A percentile compares a stretch with the other conserved stretches of the same genome.
These are phyloP conservation scores for Talaromyces rugulosus DNA, from an alignment of 2,329 filamentous ascomycete species.

Conservation along the genomic window DNA sequence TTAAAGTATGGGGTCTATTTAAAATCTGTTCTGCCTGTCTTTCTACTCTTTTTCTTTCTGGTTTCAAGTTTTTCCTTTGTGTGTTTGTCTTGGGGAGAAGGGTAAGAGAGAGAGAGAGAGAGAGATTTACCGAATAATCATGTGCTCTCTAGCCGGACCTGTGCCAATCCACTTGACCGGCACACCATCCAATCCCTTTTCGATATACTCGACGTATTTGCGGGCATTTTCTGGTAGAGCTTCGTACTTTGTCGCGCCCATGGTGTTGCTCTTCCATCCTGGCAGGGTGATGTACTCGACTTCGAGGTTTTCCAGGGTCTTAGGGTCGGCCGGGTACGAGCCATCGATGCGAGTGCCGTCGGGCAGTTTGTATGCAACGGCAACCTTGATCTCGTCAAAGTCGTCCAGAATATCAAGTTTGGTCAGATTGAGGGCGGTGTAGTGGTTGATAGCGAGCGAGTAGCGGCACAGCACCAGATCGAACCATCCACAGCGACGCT, in stretches of 20 bases:
- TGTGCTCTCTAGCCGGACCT: constrained; percentile 57
- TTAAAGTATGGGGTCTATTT: background rate
- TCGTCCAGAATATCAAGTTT: constrained; percentile 63
- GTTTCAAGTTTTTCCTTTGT: background rate
- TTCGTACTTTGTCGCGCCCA: constrained; percentile 53
- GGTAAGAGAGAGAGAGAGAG: background rate
- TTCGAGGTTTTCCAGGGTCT: constrained; percentile 50
- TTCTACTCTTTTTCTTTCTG: background rate
- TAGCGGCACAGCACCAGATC: constrained; percentile 62
- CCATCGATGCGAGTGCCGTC: constrained; percentile 47
- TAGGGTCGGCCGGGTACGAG: constrained; percentile 56
- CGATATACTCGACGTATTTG: constrained; percentile 60
- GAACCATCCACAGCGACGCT: constrained; percentile 61
- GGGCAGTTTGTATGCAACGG: constrained; percentile 51
- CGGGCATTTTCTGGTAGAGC: constrained; percentile 55
- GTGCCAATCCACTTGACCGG: constrained; percentile 61
- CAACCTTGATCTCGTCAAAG: constrained; percentile 61
- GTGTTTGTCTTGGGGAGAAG: background rate
- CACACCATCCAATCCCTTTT: constrained; percentile 51
- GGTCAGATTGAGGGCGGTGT: constrained; percentile 57
- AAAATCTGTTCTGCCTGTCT: background rate
- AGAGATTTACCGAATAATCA: constrained; percentile 49
- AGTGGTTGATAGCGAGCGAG: constrained; percentile 53
- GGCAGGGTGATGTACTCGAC: constrained; percentile 57
- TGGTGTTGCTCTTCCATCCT: constrained; percentile 60